Conservation (phyloP, 2,329 filamentous ascomycete genomes). For the Hymenotorrendiella dingleyae region DNA sequence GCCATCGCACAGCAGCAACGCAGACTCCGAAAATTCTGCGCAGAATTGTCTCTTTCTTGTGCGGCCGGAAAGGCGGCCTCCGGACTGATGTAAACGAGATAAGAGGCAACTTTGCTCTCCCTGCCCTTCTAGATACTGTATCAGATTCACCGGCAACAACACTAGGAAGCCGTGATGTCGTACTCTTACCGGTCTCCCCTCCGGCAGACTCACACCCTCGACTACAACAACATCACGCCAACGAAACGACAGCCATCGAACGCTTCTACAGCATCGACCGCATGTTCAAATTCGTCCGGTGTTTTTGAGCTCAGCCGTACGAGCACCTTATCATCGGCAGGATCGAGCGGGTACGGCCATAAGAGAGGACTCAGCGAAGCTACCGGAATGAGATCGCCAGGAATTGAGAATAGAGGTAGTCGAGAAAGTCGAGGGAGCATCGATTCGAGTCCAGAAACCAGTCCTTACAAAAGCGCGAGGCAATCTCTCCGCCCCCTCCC, state of each 20-base stretch:
- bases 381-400: slow-evolving; percentile 46
- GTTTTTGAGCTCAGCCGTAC: slow-evolving; percentile 52
- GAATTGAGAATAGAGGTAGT: slow-evolving; percentile 40
- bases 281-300: slow-evolving; percentile 50
- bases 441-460: slow-evolving; percentile 48
- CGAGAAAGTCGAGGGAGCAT: slow-evolving; percentile 28
- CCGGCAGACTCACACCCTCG: slow-evolving; percentile 48
- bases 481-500: slow-evolving; percentile 72
- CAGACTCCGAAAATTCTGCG: slow-evolving; percentile 3
- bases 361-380: slow-evolving; percentile 73
- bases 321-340: slow-evolving; percentile 67
- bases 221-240: slow-evolving; percentile 33
- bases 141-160: neutral
- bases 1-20: slow-evolving; percentile 1
- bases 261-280: slow-evolving; percentile 64
- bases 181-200: slow-evolving; percentile 54
- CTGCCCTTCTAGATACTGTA: neutral
- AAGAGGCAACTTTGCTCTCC: slow-evolving; percentile 1
- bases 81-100: slow-evolving; percentile 18
- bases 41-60: slow-evolving; percentile 3
- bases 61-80: slow-evolving; percentile 18
- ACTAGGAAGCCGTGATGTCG: slow-evolving; percentile 40
- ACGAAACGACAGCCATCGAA: slow-evolving; percentile 60
- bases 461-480: slow-evolving; percentile 65
- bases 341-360: slow-evolving; percentile 61